phyloP scores from a whole-genome alignment of 305 asterid genomes.

The Coffea humblotiana region DNA sequence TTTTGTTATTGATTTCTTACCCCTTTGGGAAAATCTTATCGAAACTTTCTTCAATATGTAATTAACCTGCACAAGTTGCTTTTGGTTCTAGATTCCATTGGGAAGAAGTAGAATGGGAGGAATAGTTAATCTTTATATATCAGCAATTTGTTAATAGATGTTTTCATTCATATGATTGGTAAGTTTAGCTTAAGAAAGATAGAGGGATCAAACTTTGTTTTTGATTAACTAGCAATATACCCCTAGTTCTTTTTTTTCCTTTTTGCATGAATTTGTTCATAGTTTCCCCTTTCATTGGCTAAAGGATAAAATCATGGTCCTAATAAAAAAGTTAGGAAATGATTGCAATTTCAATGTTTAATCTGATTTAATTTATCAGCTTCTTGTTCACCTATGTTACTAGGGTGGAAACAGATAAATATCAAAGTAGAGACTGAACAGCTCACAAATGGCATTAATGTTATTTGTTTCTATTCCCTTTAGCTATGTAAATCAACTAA shows the following conservation, averaged over 20 bases:
- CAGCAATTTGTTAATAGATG: not conserved
- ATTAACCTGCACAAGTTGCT: not conserved
- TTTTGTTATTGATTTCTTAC: too few relatives aligned
- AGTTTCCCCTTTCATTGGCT: not conserved
- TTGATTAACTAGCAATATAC: not conserved
- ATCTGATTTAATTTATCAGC: not conserved
- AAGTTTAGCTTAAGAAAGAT: not conserved
- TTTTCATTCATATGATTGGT: not conserved
- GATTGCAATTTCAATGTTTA: not conserved
- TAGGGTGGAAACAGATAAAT: not conserved
- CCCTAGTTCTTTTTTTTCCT: not conserved
- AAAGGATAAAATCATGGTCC: not conserved
- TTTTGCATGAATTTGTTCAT: not conserved
- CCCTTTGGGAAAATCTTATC: not conserved
- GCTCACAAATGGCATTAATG: not conserved
- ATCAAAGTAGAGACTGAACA: not conserved
- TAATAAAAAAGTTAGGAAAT: not conserved
- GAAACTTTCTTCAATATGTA: too few relatives aligned
- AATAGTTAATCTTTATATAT: too few relatives aligned
- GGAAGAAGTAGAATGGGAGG: not conserved
- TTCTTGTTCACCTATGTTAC: not conserved
- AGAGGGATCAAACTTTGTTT: not conserved
- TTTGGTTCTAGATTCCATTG: not conserved
- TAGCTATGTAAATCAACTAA: not conserved
- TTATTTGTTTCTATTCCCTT: not conserved